Percentiles rank a stretch among this genome's conserved stretches.
Evolutionary conservation across 257 asterid species (phyloP).

Genomic region (Paulownia fortunei): DNA sequence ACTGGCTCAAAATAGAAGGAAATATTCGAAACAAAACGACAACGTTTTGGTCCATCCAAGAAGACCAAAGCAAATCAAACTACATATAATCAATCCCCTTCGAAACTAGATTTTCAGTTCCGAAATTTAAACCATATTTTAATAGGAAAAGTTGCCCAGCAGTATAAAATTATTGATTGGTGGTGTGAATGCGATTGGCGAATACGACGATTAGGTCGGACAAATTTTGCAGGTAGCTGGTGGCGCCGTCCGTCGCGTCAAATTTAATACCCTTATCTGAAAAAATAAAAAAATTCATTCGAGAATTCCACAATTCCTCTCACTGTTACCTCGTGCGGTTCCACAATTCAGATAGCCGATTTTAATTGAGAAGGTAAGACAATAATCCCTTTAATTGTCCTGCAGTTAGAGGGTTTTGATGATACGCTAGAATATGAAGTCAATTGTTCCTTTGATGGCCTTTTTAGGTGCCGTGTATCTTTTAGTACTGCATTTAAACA

Average conservation of each 20-base stretch:
- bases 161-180: not conserved
- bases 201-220: conserved; percentile 36
- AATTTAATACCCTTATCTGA: not conserved
- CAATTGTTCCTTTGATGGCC: conserved; percentile 5
- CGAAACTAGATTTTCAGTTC: not conserved
- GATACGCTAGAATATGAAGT: not conserved
- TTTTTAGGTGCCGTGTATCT: conserved; percentile 8
- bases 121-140: not conserved
- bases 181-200: conserved; percentile 37
- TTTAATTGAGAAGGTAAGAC: conserved; percentile 33
- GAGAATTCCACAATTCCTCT: conserved; percentile 8
- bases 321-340: not conserved
- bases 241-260: conserved; percentile 37
- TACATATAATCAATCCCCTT: not conserved
- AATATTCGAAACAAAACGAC: not conserved
- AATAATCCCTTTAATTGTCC: not conserved
- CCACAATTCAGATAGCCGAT: conserved; percentile 29
- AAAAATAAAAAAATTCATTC: not conserved
- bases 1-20: not conserved
- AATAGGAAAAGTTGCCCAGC: not conserved
- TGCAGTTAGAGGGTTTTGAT: conserved; percentile 6
- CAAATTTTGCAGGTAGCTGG: conserved; percentile 31
- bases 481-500: not conserved
- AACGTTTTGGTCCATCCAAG: not conserved
- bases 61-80: not conserved